Evolutionary conservation across 192 early-diverging fungal genomes (phyloP), one percentile per base, ranked within the genome.

Genomic region (Cetraspora pellucida): DNA sequence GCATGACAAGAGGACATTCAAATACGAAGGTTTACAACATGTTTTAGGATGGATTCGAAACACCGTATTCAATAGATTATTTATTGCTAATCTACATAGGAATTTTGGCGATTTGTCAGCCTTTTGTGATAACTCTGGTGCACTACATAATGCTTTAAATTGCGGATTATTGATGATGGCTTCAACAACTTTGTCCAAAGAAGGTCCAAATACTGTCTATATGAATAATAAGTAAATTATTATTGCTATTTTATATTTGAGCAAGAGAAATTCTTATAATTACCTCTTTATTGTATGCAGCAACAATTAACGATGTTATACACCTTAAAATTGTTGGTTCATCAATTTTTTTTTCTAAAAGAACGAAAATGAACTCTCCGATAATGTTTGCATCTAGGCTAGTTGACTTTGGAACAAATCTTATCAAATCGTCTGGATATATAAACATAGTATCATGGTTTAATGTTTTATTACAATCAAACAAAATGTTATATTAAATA

Each of bases 11-110:
- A 91, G 78, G 28, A 76, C 57, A 52, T 82, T 78, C 14, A 91
- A 66, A 44, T 86, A 84, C 52, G 79, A 80, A 14, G 85, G 79
- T 23, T 87, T 85, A 59, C 82, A 86, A 43, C 84, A 83, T 10
- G 78, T 80, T 31, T 78, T 74, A 13, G 90, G 89, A 31, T 86
- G 83, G 11, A 88, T 81, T 11, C 75, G 74, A 44, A 87, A 86
- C 17, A 92, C 60, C 37, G 77, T 78, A 58, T 83, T 77, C 21
- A 94, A 64, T 17, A 94, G 75, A 44, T 78, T 37, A 50, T 87
- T 73, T 52, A 94, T 81, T 0, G 82, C 70, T 8, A 84, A 65
- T 63, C 88, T 82, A 47, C 80, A 82, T 66, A 74, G 71, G 45
- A 61, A 8, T 50, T 75, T 78, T 27, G 80, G 80, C 2, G 77